Conservation (phyloP, 345 rosid genomes). For the Acer saccharum region DNA sequence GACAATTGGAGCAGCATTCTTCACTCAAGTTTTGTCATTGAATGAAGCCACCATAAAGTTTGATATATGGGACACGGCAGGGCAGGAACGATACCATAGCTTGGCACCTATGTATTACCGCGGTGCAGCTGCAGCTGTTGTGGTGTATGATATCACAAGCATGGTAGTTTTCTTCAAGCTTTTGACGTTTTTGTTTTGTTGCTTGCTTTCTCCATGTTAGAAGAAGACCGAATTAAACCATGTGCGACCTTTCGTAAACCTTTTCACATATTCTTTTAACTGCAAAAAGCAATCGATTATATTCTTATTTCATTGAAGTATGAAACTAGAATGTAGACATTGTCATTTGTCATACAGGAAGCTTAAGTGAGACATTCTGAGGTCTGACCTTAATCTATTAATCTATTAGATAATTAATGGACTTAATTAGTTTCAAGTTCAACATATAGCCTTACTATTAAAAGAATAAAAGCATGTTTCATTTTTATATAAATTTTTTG, state of each 20-base stretch:
- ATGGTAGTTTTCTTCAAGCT: conserved; percentile 37
- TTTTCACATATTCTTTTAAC: not conserved
- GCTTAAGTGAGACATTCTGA: not conserved
- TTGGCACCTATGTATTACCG: conserved; percentile 90
- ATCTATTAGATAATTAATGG: not conserved
- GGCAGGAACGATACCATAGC: conserved; percentile 84
- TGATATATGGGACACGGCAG: conserved; percentile 89
- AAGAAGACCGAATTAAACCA: not conserved
- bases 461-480: too few relatives aligned
- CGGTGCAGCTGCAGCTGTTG: conserved; percentile 85
- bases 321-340: not conserved
- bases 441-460: not conserved
- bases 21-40: conserved; percentile 72
- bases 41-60: conserved; percentile 69
- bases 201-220: not conserved
- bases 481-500: too few relatives aligned
- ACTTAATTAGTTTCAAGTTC: too few relatives aligned
- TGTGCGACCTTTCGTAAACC: not conserved
- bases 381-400: not conserved
- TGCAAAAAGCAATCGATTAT: not conserved
- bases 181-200: not conserved
- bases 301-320: not conserved
- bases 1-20: conserved; percentile 83
- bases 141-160: conserved; percentile 78
- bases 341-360: not conserved